Base-by-base conservation (phyloP, 345 rosid species). In the Sapria himalayana region DNA sequence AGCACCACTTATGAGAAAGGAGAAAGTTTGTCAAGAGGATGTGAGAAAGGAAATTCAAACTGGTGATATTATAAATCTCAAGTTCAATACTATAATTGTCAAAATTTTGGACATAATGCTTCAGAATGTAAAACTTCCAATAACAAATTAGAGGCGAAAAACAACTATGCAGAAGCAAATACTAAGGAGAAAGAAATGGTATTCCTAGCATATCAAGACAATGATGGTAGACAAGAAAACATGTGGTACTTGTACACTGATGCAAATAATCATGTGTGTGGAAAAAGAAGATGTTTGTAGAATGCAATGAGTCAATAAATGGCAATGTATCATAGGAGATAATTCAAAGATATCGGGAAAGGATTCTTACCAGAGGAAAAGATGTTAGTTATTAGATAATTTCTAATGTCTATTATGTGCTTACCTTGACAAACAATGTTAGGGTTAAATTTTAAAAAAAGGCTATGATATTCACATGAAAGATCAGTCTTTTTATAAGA, bases 51-150 rank as follows among this genome's bases (percentile, higher is more conserved):
- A 33, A 4, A 19, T 4, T 7, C 12, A 17, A 17, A 15, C 21
- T 37, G n/a, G 22, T 16, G 21, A 41, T 15, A 39, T 27, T 15
- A 19, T 8, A 41, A 55, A 14, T n/a, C 29, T n/a, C n/a, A 13
- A 24, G 19, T 31, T 12, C 3, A 6, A 10, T 46, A 12, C 13
- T 33, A 39, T n/a, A 22, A 29, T 40, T 47, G 45, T 15, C 7
- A 20, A 3, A 15, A 29, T 9, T 10, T 18, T 21, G 22, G 34
- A 2, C 58, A 54, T 31, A 45, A 25, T 32, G 22, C 46, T n/a
- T n/a, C n/a, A n/a, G n/a, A n/a, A n/a, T n/a, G n/a, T n/a, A n/a
- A n/a, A n/a, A n/a, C n/a, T n/a, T 0, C 11, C 24, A 14, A 20
- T 17, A 12, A 10, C 0, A 5, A 20, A 32, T 18, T 12, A 22